A percentile compares a stretch with the other conserved stretches of the same genome.
Conservation (phyloP, 2,329 filamentous ascomycete species). For the Penicillium sp. region DNA sequence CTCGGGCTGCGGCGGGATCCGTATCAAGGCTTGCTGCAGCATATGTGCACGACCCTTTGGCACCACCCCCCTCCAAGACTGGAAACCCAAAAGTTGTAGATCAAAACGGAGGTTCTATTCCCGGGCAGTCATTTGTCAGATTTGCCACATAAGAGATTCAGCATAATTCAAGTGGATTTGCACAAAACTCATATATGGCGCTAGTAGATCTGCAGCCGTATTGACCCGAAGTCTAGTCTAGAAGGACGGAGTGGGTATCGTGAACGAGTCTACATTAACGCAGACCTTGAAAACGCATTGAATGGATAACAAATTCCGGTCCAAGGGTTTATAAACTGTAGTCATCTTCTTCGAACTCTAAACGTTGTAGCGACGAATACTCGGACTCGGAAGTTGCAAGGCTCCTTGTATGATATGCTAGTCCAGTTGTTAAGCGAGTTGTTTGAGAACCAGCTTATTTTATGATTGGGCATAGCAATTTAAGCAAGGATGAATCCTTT, state of each 20-base stretch:
- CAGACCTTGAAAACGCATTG: no score
- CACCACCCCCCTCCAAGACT: background rate
- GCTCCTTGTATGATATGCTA: no score
- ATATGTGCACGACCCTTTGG: background rate
- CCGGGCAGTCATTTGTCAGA: background rate
- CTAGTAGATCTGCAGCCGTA: background rate
- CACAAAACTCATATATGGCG: background rate
- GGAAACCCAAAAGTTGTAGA: background rate
- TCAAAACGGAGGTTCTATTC: background rate
- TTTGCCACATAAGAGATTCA: background rate
- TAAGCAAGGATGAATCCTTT: no score
- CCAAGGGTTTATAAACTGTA: no score
- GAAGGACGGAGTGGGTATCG: background rate
- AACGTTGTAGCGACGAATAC: no score
- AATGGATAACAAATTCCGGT: no score
- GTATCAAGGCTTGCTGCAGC: background rate
- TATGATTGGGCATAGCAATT: background rate
- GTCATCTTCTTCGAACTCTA: no score
- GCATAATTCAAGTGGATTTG: background rate
- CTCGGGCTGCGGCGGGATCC: conserved; percentile 2
- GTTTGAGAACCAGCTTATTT: no score
- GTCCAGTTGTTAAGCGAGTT: no score
- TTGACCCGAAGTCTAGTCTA: background rate
- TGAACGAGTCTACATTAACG: no score
- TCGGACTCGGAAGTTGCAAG: no score